phyloP scores from a whole-genome alignment of 352 stramenopile genomes.

The Lagenidium giganteum region DNA sequence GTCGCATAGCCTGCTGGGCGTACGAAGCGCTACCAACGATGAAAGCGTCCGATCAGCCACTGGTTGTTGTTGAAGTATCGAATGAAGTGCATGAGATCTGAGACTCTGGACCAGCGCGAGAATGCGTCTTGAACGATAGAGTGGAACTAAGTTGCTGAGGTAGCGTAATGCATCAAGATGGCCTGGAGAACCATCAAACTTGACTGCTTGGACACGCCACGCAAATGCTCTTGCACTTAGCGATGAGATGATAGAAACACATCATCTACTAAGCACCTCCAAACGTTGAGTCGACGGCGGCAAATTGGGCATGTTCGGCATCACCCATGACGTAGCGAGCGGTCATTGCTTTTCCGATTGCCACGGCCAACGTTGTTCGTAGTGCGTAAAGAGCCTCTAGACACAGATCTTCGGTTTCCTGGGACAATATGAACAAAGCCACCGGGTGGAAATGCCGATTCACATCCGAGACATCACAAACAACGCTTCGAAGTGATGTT shows the following conservation, averaged over 20 bases:
- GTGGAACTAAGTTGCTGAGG: too few species aligned
- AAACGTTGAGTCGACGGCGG: constrained; percentile 1
- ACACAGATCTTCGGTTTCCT: too few species aligned
- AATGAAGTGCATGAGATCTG: constrained; percentile 1
- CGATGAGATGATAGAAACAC: constrained; percentile 17
- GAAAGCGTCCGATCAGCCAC: constrained; percentile 9
- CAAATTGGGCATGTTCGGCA: constrained; percentile 13
- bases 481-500: constrained; percentile 1
- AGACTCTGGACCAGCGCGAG: too few species aligned
- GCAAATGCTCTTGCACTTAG: too few species aligned
- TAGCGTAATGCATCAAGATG: constrained; percentile 21
- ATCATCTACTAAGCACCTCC: constrained; percentile 11
- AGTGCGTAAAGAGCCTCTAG: not conserved
- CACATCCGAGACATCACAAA: constrained; percentile 3
- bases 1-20: constrained; percentile 5
- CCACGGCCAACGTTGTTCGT: not conserved
- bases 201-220: too few species aligned
- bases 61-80: constrained; percentile 7
- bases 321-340: constrained; percentile 9
- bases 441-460: constrained; percentile 4
- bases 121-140: too few species aligned
- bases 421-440: constrained; percentile 3
- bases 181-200: too few species aligned
- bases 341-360: not conserved
- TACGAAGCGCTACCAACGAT: constrained; percentile 10